Conservation (phyloP, 2,329 filamentous ascomycete genomes). For the Akanthomyces muscarius region DNA sequence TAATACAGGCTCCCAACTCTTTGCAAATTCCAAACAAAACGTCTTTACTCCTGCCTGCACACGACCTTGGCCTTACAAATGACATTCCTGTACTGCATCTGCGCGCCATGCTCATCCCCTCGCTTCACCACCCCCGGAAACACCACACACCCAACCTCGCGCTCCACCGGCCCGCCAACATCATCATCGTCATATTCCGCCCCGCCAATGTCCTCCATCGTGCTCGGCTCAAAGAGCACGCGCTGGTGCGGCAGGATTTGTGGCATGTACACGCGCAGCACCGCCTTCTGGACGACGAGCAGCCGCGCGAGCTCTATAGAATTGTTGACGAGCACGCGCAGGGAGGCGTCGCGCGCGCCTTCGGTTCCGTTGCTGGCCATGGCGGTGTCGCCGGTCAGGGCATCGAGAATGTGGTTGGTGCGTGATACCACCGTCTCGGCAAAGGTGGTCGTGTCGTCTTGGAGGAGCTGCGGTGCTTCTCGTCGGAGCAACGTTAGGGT, state of each 20-base stretch:
- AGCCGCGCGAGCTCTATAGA: slow-evolving; percentile 54
- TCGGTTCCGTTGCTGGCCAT: not conserved
- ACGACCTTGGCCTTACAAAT: slow-evolving; percentile 64
- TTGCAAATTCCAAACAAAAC: no score
- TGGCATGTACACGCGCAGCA: slow-evolving; percentile 55
- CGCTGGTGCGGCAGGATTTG: slow-evolving; percentile 48
- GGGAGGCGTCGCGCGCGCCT: slow-evolving; percentile 46
- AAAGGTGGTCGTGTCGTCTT: slow-evolving; percentile 40
- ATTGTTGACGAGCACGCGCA: slow-evolving; percentile 49
- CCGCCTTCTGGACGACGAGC: slow-evolving; percentile 55
- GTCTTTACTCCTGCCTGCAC: slow-evolving; percentile 42
- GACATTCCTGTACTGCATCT: slow-evolving; percentile 58
- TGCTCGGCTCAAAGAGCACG: slow-evolving; percentile 52
- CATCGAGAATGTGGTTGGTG: slow-evolving; percentile 47
- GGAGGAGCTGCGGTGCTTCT: slow-evolving; percentile 45
- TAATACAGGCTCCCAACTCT: no score
- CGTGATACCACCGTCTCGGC: slow-evolving; percentile 42
- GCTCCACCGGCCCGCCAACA: slow-evolving; percentile 36
- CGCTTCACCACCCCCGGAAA: slow-evolving; percentile 63
- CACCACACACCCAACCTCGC: slow-evolving; percentile 58
- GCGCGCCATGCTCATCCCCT: slow-evolving; percentile 60
- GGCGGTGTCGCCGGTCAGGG: slow-evolving; percentile 38
- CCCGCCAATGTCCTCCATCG: slow-evolving; percentile 64
- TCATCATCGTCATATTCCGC: slow-evolving; percentile 56
- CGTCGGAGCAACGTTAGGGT: slow-evolving; percentile 58